phyloP scores from a whole-genome alignment of 176 grass and related monocot genomes.

The Ensete glaucum region DNA sequence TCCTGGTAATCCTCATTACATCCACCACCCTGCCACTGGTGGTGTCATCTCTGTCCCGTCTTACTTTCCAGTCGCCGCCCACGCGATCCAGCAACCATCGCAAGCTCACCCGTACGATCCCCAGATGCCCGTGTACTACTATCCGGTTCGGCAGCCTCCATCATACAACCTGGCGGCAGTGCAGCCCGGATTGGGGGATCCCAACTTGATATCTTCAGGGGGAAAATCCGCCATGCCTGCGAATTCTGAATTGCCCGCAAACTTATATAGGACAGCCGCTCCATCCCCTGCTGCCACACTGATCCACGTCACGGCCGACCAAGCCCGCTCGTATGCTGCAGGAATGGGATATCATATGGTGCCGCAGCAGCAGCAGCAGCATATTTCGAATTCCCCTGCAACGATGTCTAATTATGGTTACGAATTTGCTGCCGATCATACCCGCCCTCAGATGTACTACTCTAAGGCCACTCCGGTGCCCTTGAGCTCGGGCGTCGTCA shows the following conservation, averaged over 20 bases:
- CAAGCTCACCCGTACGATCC: constrained; percentile 37
- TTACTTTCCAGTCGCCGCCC: constrained; percentile 35
- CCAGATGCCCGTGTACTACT: constrained; percentile 60
- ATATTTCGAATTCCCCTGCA: constrained; percentile 27
- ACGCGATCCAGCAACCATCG: constrained; percentile 51
- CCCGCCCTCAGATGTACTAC: constrained; percentile 48
- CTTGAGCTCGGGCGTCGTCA: constrained; percentile 27
- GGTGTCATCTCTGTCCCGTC: constrained; percentile 62
- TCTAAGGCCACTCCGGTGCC: constrained; percentile 47
- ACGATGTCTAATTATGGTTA: constrained; percentile 60
- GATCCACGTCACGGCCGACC: constrained; percentile 1
- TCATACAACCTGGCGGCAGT: constrained; percentile 40
- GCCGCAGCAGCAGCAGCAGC: constrained; percentile 26
- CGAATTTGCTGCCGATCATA: constrained; percentile 53
- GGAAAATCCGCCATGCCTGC: constrained; percentile 36
- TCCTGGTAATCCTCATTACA: constrained; percentile 54
- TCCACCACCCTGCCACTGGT: constrained; percentile 67
- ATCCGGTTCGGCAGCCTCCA: constrained; percentile 45
- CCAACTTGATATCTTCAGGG: neutral
- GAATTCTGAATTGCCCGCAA: constrained; percentile 51
- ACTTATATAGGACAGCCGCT: constrained; percentile 45
- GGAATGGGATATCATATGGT: constrained; percentile 80
- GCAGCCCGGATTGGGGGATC: constrained; percentile 29
- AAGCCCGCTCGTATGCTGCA: constrained; percentile 17
- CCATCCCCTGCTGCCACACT: constrained; percentile 27